Percentiles rank a stretch among this genome's conserved stretches.
phyloP scores from a whole-genome alignment of 345 rosid species.

The Lenwebbia sp. region DNA sequence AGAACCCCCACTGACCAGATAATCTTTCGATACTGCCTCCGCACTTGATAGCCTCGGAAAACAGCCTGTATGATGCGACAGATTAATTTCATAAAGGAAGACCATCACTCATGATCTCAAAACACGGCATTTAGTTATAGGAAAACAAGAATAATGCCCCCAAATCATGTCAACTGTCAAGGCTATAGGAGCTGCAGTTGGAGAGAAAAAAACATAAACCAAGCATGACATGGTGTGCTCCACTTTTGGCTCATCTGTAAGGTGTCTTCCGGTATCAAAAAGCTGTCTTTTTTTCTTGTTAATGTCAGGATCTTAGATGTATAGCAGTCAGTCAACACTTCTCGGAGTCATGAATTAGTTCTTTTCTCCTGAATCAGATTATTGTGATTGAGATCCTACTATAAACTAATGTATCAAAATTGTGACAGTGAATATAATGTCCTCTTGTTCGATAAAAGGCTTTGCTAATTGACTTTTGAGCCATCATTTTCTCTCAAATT shows the following conservation, averaged over 20 bases:
- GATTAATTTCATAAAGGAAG: background rate
- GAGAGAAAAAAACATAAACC: background rate
- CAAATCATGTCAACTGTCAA: background rate
- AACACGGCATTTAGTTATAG: background rate
- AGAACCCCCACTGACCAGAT: conserved; percentile 90
- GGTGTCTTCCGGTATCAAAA: background rate
- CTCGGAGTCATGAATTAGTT: background rate
- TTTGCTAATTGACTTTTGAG: background rate
- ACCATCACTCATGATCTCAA: background rate
- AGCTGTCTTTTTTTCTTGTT: background rate
- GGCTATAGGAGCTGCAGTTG: background rate
- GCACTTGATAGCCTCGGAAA: conserved; percentile 75
- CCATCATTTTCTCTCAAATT: background rate
- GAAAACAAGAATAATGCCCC: background rate
- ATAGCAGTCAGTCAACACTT: background rate
- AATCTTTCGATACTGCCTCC: conserved; percentile 72
- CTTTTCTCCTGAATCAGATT: background rate
- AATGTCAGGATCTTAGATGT: background rate
- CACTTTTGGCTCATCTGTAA: background rate
- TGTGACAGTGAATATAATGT: background rate
- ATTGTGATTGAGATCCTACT: background rate
- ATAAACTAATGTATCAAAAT: background rate
- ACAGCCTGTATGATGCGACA: conserved; percentile 44
- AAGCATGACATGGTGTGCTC: background rate
- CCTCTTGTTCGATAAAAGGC: background rate